Evolutionary conservation across 2,329 filamentous ascomycete genomes (phyloP), one percentile per base, ranked within the genome.

Genomic region (Aspergillus aculeatinus): DNA sequence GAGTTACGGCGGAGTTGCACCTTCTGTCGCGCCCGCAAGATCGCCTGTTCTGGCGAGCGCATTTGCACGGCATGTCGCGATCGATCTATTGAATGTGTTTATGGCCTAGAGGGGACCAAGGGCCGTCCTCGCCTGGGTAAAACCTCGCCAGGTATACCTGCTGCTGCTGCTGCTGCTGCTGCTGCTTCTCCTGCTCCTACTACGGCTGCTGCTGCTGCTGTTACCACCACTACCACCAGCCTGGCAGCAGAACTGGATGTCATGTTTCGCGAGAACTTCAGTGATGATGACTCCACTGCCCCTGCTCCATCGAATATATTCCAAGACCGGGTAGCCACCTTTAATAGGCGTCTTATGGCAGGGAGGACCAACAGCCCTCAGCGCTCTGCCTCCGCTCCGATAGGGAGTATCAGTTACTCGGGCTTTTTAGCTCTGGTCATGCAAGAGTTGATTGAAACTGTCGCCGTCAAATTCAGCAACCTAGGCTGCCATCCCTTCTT

Each of bases 1-100:
- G 21, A 14, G 23, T 29, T 55, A 48, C 56, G 56, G 12, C 56
- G 56, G 16, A 58, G 56, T 19, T 58, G 56, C 27, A 33, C 29
- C n/a, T 53, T 48, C 29, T 58, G 56, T 25, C 56, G 56, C 35
- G 25, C 50, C 21, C 56, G 56, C 27, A 58, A 58, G 25, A 52
- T 58, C 16, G 33, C 33, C 31, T 58, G 56, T n/a, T 58, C 56
- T 12, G 56, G 56, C n/a, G 49, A 27, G 5, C 49, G 25, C 19
- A 52, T 52, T 16, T 58, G 56, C 27, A 48, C 25, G 23, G 56
- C 56, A 10, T 58, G 56, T 49, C 49, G 49, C 11, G 49, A 52
- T 11, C 56, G 56, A 2, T 44, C 39, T 4, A 47, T 53, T 14
- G 49, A 58, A 44, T 58, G 56, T 35, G 27, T 58, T 16, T 58